phyloP scores from a whole-genome alignment of 108 stramenopile species.

The Skeletonema grethae region DNA sequence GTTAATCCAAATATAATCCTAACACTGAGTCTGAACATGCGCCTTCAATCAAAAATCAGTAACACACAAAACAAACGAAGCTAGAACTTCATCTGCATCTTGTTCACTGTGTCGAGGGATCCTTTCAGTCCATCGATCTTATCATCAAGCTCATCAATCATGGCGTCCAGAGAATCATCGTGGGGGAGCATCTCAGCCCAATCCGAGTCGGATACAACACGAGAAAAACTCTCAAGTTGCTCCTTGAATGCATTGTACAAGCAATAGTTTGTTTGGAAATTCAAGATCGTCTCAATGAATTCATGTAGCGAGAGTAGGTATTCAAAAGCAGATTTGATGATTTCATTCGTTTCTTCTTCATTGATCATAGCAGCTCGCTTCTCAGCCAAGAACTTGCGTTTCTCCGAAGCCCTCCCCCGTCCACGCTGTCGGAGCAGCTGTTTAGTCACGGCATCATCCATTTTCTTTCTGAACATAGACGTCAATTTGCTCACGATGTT shows the following conservation, averaged over 20 bases:
- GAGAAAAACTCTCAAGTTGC: slow-evolving; percentile 36
- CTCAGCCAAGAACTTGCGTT: slow-evolving; percentile 62
- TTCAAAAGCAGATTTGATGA: slow-evolving; percentile 55
- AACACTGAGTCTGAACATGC: too few relatives aligned
- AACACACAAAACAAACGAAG: background rate
- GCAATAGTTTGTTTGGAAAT: slow-evolving; percentile 68
- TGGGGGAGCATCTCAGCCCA: slow-evolving; percentile 51
- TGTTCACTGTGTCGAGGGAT: slow-evolving; percentile 55
- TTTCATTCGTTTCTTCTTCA: slow-evolving; percentile 59
- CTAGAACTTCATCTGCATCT: slow-evolving; percentile 49
- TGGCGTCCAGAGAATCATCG: slow-evolving; percentile 36
- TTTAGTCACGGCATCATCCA: slow-evolving; percentile 25
- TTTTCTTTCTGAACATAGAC: slow-evolving; percentile 2
- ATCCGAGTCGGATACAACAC: slow-evolving; percentile 34
- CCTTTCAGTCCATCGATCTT: slow-evolving; percentile 48
- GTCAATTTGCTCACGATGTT: slow-evolving; percentile 3
- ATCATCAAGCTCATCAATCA: slow-evolving; percentile 42
- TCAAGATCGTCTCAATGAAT: slow-evolving; percentile 50
- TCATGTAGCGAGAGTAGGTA: slow-evolving; percentile 64
- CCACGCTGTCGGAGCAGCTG: slow-evolving; percentile 47
- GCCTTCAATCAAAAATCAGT: background rate
- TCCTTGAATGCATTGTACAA: slow-evolving; percentile 66
- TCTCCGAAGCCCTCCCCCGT: slow-evolving; percentile 30
- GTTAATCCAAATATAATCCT: too few relatives aligned
- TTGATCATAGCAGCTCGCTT: slow-evolving; percentile 68